phyloP scores from a whole-genome alignment of 805 yeast species.

The Ogataea trehaloabstinens region DNA sequence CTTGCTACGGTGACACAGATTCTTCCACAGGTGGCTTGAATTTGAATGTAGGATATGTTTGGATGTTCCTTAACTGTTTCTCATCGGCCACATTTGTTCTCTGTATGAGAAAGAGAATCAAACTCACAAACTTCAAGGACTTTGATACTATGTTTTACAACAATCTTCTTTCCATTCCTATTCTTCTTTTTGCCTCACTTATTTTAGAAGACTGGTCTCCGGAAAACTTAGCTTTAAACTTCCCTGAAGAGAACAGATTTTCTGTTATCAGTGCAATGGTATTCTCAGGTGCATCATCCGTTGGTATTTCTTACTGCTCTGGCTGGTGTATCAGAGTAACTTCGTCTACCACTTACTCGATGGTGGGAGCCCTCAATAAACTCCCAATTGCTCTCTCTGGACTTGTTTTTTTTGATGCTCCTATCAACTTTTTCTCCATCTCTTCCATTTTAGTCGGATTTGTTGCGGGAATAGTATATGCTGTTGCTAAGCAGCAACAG shows the following conservation, averaged over 20 bases:
- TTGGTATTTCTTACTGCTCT: conserved; percentile 96
- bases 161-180: conserved; percentile 90
- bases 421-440: conserved; percentile 86
- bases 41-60: conserved; percentile 77
- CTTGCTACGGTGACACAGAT: conserved; percentile 73
- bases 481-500: conserved; percentile 93
- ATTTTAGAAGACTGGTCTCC: conserved; percentile 91
- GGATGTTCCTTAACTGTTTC: conserved; percentile 96
- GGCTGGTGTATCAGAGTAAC: conserved; percentile 99
- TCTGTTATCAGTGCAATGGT: conserved; percentile 80
- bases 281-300: conserved; percentile 90
- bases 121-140: conserved; percentile 94
- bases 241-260: conserved; percentile 68
- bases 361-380: conserved; percentile 99
- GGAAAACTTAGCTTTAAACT: conserved; percentile 69
- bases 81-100: conserved; percentile 92
- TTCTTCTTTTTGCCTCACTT: conserved; percentile 72
- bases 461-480: conserved; percentile 92
- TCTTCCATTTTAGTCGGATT: conserved; percentile 91
- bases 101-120: conserved; percentile 96
- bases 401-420: conserved; percentile 89
- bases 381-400: conserved; percentile 97
- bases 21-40: conserved; percentile 38
- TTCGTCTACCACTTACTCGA: conserved; percentile 95
- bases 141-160: conserved; percentile 98